These are phyloP conservation scores for rapeseed (Brassica napus) DNA, from an alignment of 345 rosid species.

Conservation along the genomic window DNA sequence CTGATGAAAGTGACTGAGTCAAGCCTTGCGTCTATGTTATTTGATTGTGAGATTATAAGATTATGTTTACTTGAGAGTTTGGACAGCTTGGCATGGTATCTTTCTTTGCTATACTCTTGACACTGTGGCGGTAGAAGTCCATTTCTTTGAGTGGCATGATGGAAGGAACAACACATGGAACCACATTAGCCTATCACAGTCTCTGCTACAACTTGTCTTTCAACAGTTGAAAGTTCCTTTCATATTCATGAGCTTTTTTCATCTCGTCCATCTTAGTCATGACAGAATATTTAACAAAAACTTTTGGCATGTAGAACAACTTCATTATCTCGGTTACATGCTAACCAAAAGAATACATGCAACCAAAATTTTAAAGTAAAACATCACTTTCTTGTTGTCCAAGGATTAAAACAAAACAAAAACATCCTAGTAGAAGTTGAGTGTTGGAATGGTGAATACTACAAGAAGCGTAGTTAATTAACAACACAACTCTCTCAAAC, in stretches of 20 bases:
- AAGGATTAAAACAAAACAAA: neutral
- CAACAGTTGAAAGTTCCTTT: neutral
- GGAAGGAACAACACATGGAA: too few species aligned
- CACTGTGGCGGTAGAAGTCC: too few species aligned
- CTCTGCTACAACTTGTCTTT: too few species aligned
- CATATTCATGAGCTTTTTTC: neutral
- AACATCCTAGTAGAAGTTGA: neutral
- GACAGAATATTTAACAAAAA: neutral
- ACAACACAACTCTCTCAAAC: neutral
- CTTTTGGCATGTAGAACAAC: neutral
- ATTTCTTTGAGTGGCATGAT: too few species aligned
- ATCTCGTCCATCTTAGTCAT: neutral
- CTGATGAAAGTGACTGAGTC: too few species aligned
- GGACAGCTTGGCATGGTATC: too few species aligned
- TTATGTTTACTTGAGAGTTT: too few species aligned
- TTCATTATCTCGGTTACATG: neutral
- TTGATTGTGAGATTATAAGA: too few species aligned
- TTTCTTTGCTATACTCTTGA: too few species aligned
- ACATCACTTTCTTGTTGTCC: neutral
- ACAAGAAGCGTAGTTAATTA: neutral
- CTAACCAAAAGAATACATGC: neutral
- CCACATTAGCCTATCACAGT: too few species aligned
- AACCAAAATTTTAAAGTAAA: neutral
- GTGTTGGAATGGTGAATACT: neutral
- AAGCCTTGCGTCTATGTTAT: too few species aligned